Evolutionary conservation across 108 stramenopile genomes (phyloP).

Genomic region (Fistulifera pelliculosa): DNA sequence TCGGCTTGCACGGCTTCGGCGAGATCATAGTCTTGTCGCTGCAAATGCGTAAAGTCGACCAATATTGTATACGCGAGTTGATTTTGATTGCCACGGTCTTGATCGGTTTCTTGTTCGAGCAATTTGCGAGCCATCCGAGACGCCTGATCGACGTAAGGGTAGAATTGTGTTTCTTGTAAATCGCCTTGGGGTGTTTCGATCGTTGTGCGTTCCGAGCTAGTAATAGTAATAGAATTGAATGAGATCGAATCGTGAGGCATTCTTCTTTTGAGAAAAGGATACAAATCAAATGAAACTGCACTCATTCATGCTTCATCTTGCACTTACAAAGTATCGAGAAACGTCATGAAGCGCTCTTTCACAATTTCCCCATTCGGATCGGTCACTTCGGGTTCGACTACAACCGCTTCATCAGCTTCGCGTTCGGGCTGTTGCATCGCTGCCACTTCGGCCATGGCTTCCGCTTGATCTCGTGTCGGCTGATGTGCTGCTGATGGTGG

Average conservation of each 20-base stretch:
- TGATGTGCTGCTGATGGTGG: too few relatives aligned
- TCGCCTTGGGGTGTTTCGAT: constrained; percentile 20
- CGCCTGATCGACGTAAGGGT: constrained; percentile 74
- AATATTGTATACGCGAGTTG: constrained; percentile 59
- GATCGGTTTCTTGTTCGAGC: constrained; percentile 18
- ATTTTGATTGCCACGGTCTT: constrained; percentile 12
- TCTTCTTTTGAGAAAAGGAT: background rate
- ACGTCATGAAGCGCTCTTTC: background rate
- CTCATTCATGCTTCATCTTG: background rate
- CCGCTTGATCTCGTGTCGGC: background rate
- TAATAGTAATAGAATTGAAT: background rate
- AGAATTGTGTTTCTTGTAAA: constrained; percentile 16
- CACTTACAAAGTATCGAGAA: constrained; percentile 1
- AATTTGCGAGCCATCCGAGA: constrained; percentile 43
- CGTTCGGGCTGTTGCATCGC: background rate
- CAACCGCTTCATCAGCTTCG: background rate
- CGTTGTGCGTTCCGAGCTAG: constrained; percentile 2
- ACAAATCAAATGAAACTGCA: too few relatives aligned
- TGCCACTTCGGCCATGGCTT: constrained; percentile 2
- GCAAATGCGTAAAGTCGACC: constrained; percentile 61
- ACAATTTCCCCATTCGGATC: constrained; percentile 2
- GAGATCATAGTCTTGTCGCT: constrained; percentile 52
- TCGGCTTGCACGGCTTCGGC: constrained; percentile 81
- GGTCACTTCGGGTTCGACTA: background rate
- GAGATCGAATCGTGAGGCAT: background rate